Base-by-base conservation (phyloP, 2,329 filamentous ascomycete genomes). In the Hypoxylon sp. region DNA sequence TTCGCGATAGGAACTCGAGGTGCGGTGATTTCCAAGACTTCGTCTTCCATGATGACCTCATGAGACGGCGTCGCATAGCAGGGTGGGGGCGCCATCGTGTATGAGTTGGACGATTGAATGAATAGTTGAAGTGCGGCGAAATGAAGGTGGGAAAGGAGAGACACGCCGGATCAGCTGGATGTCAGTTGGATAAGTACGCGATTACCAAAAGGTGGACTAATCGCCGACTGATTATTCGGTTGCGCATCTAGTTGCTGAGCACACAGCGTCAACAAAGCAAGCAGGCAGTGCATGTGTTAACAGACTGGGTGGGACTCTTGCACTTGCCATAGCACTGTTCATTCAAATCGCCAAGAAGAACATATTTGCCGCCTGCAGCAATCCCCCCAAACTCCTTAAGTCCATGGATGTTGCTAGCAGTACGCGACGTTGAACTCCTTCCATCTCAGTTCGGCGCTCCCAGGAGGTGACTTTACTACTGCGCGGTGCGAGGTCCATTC, bases 1-100 rank as follows among this genome's bases (percentile, higher is more conserved):
- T 72, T 71, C n/a, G 72, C 57, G 11, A 68, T 64, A 7, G 75
- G 10, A 10, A 21, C 24, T 3, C 24, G 24, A 27, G 15, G 37
- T 17, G 17, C n/a, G 7, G n/a, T 8, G 1, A n/a, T 6, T 19
- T 7, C 37, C 37, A 17, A 7, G 15, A 17, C 37, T 17, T 42
- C 37, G 6, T 19, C 37, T 6, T 42, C 37, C 37, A 8, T 17
- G 17, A 44, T 44, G 2, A 8, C 8, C 17, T 21, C 39, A 21
- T 21, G 39, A 21, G 39, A 21, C 17, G 39, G 17, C 8, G 17
- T 8, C 17, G 19, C 39, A 8, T 21, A 19, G 17, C 39, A 21
- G 17, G 8, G 3, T 2, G 39, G 17, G 8, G 17, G 17, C 2
- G 17, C 39, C 39, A 44, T 44, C 11, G 4, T 10, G 7, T 11